Evolutionary conservation across 2,329 filamentous ascomycete genomes (phyloP), one percentile per base, ranked within the genome.

Genomic region (Xylaria sp.): DNA sequence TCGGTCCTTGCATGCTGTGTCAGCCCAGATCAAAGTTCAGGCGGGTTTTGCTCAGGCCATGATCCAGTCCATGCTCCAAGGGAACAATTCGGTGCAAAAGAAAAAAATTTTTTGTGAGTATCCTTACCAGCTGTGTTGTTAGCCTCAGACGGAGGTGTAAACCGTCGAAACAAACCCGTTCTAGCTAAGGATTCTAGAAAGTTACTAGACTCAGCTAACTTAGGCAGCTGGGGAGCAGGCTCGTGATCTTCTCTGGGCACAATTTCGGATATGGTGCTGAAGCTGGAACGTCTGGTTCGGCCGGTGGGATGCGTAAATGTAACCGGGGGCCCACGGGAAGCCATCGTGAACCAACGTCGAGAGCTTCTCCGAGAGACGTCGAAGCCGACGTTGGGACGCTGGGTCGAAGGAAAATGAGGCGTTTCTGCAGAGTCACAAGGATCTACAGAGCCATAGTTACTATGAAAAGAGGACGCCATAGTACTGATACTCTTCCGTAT

Each of bases 401-500:
- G 25, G 31, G 66, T 61, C 44, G 56, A 48, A 44, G 62, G 41
- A 39, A 54, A 64, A 61, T 15, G 37, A 51, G 48, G 54, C 10
- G 25, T n/a, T 39, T 69, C 64, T 39, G 31, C 50, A 5, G 58
- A 25, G 15, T n/a, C 58, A 37, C 65, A 58, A 41, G 64, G 69
- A 41, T 67, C 60, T 39, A 58, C 15, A 7, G 73, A 74, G 25
- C 50, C 39, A n/a, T 66, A 67, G 18, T 69, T 64, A 5, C 57
- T 67, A 59, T 71, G 67, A 61, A 74, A 56, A 39, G 73, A 75
- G 25, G 72, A 73, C 1, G 75, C 69, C 66, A 76, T 69, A 46
- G 74, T 75, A 44, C 72, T 68, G 52, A 75, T 69, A 37, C 70
- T 75, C 61, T 73, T 74, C 28, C 73, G 65, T 63, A 73, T 63